A percentile compares a stretch with the other conserved stretches of the same genome.
These are phyloP conservation scores for Colletotrichum salicis DNA, from an alignment of 2,329 filamentous ascomycete species.

Conservation along the genomic window DNA sequence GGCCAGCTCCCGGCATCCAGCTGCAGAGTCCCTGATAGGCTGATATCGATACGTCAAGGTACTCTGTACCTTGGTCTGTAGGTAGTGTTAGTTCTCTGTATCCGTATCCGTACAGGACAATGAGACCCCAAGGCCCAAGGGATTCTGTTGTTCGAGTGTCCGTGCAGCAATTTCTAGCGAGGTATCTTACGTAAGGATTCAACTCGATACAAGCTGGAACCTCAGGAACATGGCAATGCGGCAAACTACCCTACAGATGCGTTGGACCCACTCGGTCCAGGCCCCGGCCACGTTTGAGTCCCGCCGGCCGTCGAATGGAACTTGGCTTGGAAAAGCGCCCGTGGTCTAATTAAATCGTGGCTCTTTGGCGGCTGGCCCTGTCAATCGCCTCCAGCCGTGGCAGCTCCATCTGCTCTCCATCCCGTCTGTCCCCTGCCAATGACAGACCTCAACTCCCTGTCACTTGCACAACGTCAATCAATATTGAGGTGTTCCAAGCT, in stretches of 20 bases:
- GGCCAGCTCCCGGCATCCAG: not conserved
- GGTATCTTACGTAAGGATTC: not conserved
- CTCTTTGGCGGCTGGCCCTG: not conserved
- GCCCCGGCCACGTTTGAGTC: not conserved
- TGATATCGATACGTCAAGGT: not conserved
- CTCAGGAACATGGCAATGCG: constrained; percentile 8
- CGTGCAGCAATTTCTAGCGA: not conserved
- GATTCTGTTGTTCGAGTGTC: not conserved
- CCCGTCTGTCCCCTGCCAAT: constrained; percentile 3
- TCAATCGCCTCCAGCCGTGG: constrained; percentile 4
- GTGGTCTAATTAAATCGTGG: constrained; percentile 1
- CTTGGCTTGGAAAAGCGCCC: not conserved
- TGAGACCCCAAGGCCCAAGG: not conserved
- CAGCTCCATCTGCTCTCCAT: constrained; percentile 3
- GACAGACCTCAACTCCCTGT: not conserved
- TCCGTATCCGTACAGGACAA: not conserved
- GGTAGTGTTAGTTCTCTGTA: too few species aligned
- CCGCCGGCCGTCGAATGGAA: not conserved
- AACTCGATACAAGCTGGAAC: not conserved
- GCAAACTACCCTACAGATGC: not conserved
- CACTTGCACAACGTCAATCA: constrained; percentile 12
- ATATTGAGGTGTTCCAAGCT: constrained; percentile 24
- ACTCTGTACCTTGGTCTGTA: too few species aligned
- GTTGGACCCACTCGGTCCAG: not conserved
- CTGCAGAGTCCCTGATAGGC: not conserved